A percentile compares a stretch with the other conserved stretches of the same genome.
Conservation (phyloP, 2,329 filamentous ascomycete species). For the Ophiocordyceps camponoti-rufipedis region DNA sequence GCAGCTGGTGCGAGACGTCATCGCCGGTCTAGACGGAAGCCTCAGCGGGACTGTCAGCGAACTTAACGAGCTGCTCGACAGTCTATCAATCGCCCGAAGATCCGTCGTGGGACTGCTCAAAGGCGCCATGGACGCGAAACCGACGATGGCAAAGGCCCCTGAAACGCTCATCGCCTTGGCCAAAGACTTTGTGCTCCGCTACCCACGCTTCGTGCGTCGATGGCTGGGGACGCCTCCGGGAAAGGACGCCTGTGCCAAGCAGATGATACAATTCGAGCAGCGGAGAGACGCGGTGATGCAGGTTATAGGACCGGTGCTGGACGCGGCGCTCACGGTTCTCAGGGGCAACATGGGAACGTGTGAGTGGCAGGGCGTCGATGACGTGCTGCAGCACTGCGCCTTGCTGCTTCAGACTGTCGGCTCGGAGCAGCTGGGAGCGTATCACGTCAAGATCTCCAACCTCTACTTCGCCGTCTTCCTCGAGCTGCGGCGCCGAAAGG, state of each 20-base stretch:
- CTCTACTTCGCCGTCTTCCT: slow-evolving; percentile 50
- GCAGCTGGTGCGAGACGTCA: slow-evolving; percentile 25
- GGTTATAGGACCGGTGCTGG: slow-evolving; percentile 36
- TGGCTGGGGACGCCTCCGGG: slow-evolving; percentile 42
- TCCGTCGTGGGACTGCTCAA: slow-evolving; percentile 31
- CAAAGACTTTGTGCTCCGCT: slow-evolving; percentile 36
- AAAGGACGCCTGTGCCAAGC: slow-evolving; percentile 33
- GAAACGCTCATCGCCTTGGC: slow-evolving; percentile 19
- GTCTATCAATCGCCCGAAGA: slow-evolving; percentile 35
- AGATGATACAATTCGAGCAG: slow-evolving; percentile 42
- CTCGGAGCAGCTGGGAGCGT: slow-evolving; percentile 20
- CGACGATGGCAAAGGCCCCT: slow-evolving; percentile 3
- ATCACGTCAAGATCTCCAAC: slow-evolving; percentile 50
- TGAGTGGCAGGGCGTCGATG: slow-evolving; percentile 36
- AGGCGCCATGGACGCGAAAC: slow-evolving; percentile 7
- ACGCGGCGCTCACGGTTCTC: slow-evolving; percentile 37
- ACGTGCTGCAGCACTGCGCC: slow-evolving; percentile 36
- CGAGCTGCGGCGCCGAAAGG: slow-evolving; percentile 26
- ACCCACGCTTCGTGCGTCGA: slow-evolving; percentile 39
- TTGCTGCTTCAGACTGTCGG: slow-evolving; percentile 34
- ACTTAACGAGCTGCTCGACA: slow-evolving; percentile 40
- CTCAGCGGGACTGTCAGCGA: slow-evolving; percentile 40
- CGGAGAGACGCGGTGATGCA: slow-evolving; percentile 33
- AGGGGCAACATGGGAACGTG: slow-evolving; percentile 32
- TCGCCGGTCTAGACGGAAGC: slow-evolving; percentile 36